Base-by-base conservation (phyloP, 2,329 filamentous ascomycete species). In the Colletotrichum euphorbiae region DNA sequence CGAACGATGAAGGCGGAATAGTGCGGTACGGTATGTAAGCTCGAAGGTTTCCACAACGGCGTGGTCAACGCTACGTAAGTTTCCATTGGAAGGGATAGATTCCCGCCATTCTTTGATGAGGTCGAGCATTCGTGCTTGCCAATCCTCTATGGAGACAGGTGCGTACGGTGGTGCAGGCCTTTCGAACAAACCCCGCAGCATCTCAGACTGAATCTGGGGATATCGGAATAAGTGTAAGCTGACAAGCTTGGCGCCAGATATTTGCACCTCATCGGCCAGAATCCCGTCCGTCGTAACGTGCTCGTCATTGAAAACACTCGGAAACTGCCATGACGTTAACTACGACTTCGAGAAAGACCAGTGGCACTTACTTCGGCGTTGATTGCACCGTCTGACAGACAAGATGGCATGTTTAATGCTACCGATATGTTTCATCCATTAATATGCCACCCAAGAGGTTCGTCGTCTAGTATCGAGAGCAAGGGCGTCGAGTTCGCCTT, bases 391-490 rank as follows among this genome's bases (percentile, higher is more conserved):
- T 55, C 51, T 21, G 51, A 55, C 17, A 40, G 33, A 17, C 51
- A 55, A 6, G 33, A 55, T 19, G 51, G 33, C 51, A 55, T 55
- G 7, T 40, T 40, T 19, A 40, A 31, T 11, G 51, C 51, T 31
- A 55, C 51, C 51, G 51, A 55, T 11, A 55, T 55, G 11, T 55
- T 55, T 6, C 17, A 40, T 55, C 51, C 33, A 55, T 55, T 15
- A 33, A 7, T 40, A 40, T 13, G 51, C 51, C 15, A 40, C 51
- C 51, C 51, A 55, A 36, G 40, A 40, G 1, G 33, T 40, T 15
- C 33, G 31, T 12, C 51, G 17, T 6, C 51, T 55, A 2, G 33
- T 55, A 17, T 55, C 51, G n/a, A 55, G 51, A 21, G 33, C 19
- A 13, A 55, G 51, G 38, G 33, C 33, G 33, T 55, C 51, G 9